Base-by-base conservation (phyloP, 1,284 basidiomycete genomes). In the Erythrobasidium hasegawianum region DNA sequence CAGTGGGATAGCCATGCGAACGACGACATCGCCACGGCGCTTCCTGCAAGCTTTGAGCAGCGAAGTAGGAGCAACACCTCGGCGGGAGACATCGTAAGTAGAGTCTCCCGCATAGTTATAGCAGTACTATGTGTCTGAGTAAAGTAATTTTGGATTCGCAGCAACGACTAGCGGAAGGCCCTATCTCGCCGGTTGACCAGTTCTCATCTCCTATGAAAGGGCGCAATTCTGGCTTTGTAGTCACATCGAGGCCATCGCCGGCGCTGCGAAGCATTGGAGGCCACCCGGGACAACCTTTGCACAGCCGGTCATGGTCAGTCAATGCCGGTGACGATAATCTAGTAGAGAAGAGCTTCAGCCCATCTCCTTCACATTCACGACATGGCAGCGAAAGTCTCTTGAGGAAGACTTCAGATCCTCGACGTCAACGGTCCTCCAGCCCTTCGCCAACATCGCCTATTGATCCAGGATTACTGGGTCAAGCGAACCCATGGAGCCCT, bases 161-260 rank as follows among this genome's bases (percentile, higher is more conserved):
- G 33, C 33, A 33, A 33, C 33, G 33, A 4, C 33, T 33, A 11
- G 33, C 33, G 33, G 33, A 33, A 47, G 43, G 43, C 5, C 43
- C 43, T 24, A 47, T 18, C 8, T 47, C 43, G 5, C 43, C 43
- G 7, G 14, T 47, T 8, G 43, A 47, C 8, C 43, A 47, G 43
- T 24, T 47, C 43, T 5, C 22, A n/a, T 47, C 43, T n/a, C n/a
- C n/a, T n/a, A n/a, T n/a, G n/a, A n/a, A n/a, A n/a, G n/a, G n/a
- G n/a, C 24, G 38, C 3, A 65, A 65, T 24, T 57, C 55, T 39
- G 62, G 62, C n/a, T 65, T 65, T 58, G 62, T 65, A 14, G 62
- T 65, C 7, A 57, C 56, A 22, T 65, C 62, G 24, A 20, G 62
- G 43, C 62, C 62, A 5, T 45, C 26, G 14, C 41, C 26, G 2